Evolutionary conservation across 352 stramenopile species (phyloP).

Genomic region (Pythium rhizo-oryzae): DNA sequence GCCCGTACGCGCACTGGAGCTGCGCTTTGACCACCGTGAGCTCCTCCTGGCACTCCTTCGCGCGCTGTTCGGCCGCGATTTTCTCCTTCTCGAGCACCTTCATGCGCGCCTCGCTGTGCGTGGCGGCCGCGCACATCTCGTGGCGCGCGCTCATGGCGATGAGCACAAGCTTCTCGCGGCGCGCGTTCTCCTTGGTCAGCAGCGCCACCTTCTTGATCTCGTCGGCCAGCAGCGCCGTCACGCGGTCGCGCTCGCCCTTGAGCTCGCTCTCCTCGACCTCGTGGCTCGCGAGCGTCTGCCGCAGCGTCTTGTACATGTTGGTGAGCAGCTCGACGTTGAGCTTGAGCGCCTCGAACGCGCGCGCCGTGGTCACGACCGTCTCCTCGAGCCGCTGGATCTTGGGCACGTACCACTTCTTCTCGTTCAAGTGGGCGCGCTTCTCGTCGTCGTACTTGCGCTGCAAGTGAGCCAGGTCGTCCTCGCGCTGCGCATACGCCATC

Average conservation of each 20-base stretch:
- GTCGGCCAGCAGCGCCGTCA: conserved; percentile 48
- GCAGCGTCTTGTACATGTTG: conserved; percentile 85
- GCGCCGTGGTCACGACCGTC: conserved; percentile 48
- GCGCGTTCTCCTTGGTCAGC: conserved; percentile 69
- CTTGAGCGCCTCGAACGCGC: conserved; percentile 76
- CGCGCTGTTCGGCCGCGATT: conserved; percentile 24
- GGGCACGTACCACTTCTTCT: conserved; percentile 66
- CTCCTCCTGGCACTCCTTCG: conserved; percentile 45
- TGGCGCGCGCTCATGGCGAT: conserved; percentile 78
- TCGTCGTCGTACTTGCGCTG: conserved; percentile 73
- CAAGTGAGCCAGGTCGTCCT: conserved; percentile 70
- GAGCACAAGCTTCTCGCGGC: conserved; percentile 75
- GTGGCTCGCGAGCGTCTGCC: conserved; percentile 46
- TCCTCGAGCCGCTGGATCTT: conserved; percentile 85
- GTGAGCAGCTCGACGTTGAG: conserved; percentile 85
- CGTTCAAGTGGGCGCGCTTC: conserved; percentile 62
- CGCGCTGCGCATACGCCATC: conserved; percentile 72
- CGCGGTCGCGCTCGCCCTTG: conserved; percentile 56
- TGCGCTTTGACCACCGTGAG: conserved; percentile 40
- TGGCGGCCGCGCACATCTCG: conserved; percentile 64
- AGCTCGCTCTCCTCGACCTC: conserved; percentile 65
- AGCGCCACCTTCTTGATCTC: conserved; percentile 83
- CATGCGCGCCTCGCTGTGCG: conserved; percentile 42
- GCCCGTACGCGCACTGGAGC: conserved; percentile 49
- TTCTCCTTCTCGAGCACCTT: conserved; percentile 38